A percentile compares a stretch with the other conserved stretches of the same genome.
phyloP scores from a whole-genome alignment of 306 rosid genomes.

The Parietaria judaica region DNA sequence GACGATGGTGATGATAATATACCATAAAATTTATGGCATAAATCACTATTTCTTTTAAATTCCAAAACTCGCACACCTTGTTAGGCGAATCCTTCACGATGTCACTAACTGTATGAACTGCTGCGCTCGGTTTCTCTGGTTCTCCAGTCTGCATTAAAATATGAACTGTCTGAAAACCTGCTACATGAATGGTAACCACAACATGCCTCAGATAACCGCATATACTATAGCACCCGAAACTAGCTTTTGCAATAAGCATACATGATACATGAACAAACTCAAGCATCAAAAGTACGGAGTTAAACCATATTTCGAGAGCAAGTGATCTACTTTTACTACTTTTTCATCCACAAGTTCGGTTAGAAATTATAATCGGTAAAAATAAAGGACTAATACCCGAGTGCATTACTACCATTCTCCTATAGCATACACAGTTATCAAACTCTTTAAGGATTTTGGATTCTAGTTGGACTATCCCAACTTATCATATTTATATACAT shows the following conservation, averaged over 20 bases:
- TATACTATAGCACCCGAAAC: conserved; percentile 31
- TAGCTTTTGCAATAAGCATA: conserved; percentile 12
- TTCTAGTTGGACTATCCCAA: background rate
- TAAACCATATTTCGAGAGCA: background rate
- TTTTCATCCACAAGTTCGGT: background rate
- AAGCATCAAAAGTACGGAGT: background rate
- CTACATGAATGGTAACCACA: conserved; percentile 89
- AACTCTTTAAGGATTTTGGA: background rate
- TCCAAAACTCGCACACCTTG: conserved; percentile 41
- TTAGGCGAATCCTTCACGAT: conserved; percentile 69
- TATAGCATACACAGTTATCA: background rate
- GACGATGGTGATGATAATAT: no score
- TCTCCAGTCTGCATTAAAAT: conserved; percentile 99
- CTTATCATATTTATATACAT: background rate
- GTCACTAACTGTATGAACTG: conserved; percentile 51
- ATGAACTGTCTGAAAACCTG: conserved; percentile 99
- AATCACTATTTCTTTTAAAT: no score
- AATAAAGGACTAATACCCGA: background rate
- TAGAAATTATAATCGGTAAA: background rate
- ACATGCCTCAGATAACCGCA: conserved; percentile 71
- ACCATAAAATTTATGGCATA: no score
- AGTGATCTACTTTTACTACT: background rate
- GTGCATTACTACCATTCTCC: background rate
- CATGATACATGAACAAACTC: no score
- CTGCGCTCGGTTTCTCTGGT: conserved; percentile 49